A percentile compares a stretch with the other conserved stretches of the same genome.
These are phyloP conservation scores for Heimioporus sp. DNA, from an alignment of 768 basidiomycete genomes.

Conservation along the genomic window DNA sequence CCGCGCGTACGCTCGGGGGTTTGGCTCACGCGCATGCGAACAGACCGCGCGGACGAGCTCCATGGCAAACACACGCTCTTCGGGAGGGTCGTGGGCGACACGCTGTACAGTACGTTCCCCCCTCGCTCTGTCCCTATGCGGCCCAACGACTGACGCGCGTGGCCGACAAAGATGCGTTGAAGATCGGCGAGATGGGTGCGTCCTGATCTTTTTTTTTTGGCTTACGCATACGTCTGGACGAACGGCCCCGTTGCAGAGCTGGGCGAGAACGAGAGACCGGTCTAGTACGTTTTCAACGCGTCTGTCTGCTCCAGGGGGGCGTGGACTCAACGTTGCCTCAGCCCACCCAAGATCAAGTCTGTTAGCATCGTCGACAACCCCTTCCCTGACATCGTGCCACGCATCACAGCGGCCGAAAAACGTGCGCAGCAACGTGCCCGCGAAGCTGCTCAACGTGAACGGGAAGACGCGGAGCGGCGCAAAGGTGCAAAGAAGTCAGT, in stretches of 20 bases:
- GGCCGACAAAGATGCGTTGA: conserved; percentile 72
- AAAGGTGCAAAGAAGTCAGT: conserved; percentile 87
- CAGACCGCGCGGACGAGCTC: conserved; percentile 88
- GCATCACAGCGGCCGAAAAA: conserved; percentile 94
- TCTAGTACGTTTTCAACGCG: conserved; percentile 86
- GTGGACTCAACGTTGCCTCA: conserved; percentile 25
- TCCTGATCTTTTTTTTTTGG: not conserved
- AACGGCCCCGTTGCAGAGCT: conserved; percentile 48
- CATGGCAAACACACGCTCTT: conserved; percentile 95
- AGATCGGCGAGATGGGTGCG: conserved; percentile 87
- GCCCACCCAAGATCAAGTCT: conserved; percentile 88
- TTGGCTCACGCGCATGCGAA: not conserved
- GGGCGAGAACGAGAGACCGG: conserved; percentile 67
- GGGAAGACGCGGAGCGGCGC: conserved; percentile 70
- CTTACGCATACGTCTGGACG: not conserved
- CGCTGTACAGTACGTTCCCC: conserved; percentile 72
- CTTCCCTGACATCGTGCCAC: conserved; percentile 91
- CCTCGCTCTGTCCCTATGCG: not conserved
- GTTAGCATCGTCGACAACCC: conserved; percentile 90
- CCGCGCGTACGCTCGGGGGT: no score
- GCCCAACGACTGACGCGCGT: not conserved
- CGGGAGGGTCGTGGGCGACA: conserved; percentile 86
- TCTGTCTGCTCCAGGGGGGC: no score
- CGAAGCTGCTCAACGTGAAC: conserved; percentile 69
- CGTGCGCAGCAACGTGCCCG: conserved; percentile 80